phyloP scores from a whole-genome alignment of 2,329 filamentous ascomycete species.

The Neonectria ditissima region DNA sequence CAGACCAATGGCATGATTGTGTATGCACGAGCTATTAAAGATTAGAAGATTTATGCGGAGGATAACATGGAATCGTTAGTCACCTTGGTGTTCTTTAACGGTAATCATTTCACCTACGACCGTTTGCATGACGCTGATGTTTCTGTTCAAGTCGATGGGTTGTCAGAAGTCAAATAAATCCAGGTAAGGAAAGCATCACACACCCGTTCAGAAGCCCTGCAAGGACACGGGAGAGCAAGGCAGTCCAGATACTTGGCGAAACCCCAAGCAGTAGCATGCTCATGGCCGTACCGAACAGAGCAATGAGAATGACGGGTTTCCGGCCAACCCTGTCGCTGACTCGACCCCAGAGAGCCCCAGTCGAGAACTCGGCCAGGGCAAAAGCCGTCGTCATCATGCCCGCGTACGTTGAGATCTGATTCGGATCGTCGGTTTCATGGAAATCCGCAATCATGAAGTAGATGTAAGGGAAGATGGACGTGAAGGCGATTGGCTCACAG shows the following conservation, averaged over 20 bases:
- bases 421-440: constrained; percentile 80
- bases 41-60: neutral
- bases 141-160: constrained; percentile 61
- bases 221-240: constrained; percentile 86
- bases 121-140: constrained; percentile 94
- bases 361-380: constrained; percentile 93
- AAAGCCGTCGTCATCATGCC: constrained; percentile 98
- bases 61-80: constrained; percentile 48
- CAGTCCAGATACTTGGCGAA: constrained; percentile 81
- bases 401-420: constrained; percentile 89
- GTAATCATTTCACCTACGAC: constrained; percentile 95
- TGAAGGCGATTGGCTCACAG: constrained; percentile 98
- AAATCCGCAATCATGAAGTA: constrained; percentile 98
- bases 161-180: constrained; percentile 8
- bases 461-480: constrained; percentile 99
- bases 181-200: constrained; percentile 45
- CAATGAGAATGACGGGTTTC: constrained; percentile 90
- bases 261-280: constrained; percentile 96
- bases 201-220: constrained; percentile 94
- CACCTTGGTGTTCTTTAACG: constrained; percentile 91
- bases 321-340: constrained; percentile 92
- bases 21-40: constrained; percentile 80
- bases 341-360: constrained; percentile 91
- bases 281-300: constrained; percentile 89
- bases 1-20: constrained; percentile 98